A percentile compares a stretch with the other conserved stretches of the same genome.
These are phyloP conservation scores for Zygosaccharomyces bisporus DNA, from an alignment of 805 yeast species.

Conservation along the genomic window DNA sequence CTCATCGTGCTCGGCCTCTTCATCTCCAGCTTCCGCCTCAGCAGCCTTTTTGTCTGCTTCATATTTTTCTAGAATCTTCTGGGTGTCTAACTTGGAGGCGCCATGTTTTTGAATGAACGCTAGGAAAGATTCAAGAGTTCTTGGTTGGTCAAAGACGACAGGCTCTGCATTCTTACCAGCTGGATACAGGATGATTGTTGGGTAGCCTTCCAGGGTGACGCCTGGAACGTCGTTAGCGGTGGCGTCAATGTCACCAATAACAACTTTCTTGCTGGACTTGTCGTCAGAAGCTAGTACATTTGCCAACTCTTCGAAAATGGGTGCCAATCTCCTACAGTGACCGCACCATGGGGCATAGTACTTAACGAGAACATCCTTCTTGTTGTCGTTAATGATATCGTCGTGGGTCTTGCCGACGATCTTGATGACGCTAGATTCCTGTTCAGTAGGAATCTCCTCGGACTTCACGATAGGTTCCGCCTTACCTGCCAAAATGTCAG, in stretches of 20 bases:
- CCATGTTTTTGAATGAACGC: conserved; percentile 70
- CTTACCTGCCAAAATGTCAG: conserved; percentile 58
- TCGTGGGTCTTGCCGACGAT: conserved; percentile 85
- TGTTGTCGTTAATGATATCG: conserved; percentile 51
- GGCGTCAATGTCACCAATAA: conserved; percentile 85
- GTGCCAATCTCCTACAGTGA: conserved; percentile 89
- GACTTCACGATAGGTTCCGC: conserved; percentile 74
- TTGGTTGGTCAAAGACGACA: conserved; percentile 60
- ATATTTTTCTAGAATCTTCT: conserved; percentile 32
- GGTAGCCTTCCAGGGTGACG: conserved; percentile 82
- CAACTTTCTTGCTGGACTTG: conserved; percentile 50
- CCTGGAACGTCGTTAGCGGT: conserved; percentile 78
- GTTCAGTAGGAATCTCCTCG: conserved; percentile 79
- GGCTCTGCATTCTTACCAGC: conserved; percentile 73
- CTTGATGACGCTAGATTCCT: conserved; percentile 68
- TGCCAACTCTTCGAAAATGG: conserved; percentile 84
- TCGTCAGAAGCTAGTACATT: conserved; percentile 53
- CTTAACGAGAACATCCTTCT: conserved; percentile 75
- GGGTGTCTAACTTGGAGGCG: conserved; percentile 56
- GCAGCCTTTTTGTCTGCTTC: conserved; percentile 19
- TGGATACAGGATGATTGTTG: conserved; percentile 87
- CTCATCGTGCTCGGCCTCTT: conserved; percentile 33
- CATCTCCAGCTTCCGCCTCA: conserved; percentile 20
- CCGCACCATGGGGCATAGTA: conserved; percentile 99
- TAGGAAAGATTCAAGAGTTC: conserved; percentile 69